A percentile compares a stretch with the other conserved stretches of the same genome.
phyloP scores from a whole-genome alignment of 2,329 filamentous ascomycete genomes.

The Epichloe coenophiala region DNA sequence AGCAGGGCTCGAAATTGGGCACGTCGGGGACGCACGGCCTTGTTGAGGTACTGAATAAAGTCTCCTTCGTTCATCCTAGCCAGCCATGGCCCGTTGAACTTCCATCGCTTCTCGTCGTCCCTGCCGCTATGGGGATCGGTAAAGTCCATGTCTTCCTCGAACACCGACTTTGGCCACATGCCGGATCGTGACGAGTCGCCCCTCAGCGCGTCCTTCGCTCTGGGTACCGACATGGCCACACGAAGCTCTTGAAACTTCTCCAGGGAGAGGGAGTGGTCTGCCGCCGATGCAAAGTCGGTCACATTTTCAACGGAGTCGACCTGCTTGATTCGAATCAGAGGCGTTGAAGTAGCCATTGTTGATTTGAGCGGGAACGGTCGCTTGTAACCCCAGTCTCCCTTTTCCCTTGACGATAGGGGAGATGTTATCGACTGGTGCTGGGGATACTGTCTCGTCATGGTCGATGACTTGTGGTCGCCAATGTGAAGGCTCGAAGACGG shows the following conservation, averaged over 20 bases:
- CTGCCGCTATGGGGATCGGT: conserved; percentile 28
- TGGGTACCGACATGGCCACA: conserved; percentile 51
- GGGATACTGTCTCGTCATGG: conserved; percentile 59
- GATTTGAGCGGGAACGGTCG: conserved; percentile 65
- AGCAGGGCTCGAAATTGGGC: conserved; percentile 42
- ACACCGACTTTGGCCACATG: conserved; percentile 36
- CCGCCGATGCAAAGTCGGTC: conserved; percentile 75
- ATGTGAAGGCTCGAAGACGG: conserved; percentile 28
- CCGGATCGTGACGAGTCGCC: conserved; percentile 6
- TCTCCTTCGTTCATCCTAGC: conserved; percentile 47
- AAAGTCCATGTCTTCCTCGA: conserved; percentile 43
- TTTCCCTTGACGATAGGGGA: conserved; percentile 53
- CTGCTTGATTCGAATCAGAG: conserved; percentile 60
- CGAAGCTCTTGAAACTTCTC: conserved; percentile 78
- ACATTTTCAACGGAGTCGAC: conserved; percentile 79
- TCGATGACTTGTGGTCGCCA: conserved; percentile 23
- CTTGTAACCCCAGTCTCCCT: conserved; percentile 91
- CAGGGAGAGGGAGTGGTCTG: conserved; percentile 68
- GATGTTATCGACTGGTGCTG: conserved; percentile 73
- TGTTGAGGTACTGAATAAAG: conserved; percentile 42
- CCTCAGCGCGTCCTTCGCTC: conserved; percentile 9
- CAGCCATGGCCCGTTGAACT: conserved; percentile 53
- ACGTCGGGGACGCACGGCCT: conserved; percentile 38
- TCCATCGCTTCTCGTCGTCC: conserved; percentile 43
- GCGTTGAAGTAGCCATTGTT: conserved; percentile 58